A percentile compares a stretch with the other conserved stretches of the same genome.
These are phyloP conservation scores for Penicillium turbatum DNA, from an alignment of 495 filamentous ascomycete genomes.

Conservation along the genomic window DNA sequence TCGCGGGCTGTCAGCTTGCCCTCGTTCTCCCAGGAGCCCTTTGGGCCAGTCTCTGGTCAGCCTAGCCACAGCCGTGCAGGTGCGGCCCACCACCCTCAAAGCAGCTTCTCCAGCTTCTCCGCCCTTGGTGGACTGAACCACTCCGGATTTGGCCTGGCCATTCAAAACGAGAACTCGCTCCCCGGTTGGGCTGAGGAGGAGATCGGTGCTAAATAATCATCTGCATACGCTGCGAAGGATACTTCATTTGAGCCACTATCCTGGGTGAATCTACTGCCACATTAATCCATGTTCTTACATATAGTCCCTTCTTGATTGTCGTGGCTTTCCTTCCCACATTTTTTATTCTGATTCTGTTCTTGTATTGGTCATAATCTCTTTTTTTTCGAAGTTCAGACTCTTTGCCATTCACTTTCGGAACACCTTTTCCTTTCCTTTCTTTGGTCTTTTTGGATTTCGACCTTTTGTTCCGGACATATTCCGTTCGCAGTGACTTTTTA, in stretches of 20 bases:
- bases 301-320: slow-evolving; percentile 20
- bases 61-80: slow-evolving; percentile 41
- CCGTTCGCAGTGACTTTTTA: slow-evolving; percentile 17
- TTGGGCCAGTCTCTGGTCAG: slow-evolving; percentile 44
- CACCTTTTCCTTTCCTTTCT: slow-evolving; percentile 21
- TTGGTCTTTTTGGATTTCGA: slow-evolving; percentile 17
- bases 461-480: slow-evolving; percentile 23
- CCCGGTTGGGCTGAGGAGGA: slow-evolving; percentile 66
- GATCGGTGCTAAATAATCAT: slow-evolving; percentile 50
- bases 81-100: slow-evolving; percentile 49
- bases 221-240: slow-evolving; percentile 12
- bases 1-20: slow-evolving; percentile 81
- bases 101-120: slow-evolving; percentile 55
- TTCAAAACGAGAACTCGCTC: slow-evolving; percentile 60
- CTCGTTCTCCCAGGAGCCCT: slow-evolving; percentile 60
- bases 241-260: slow-evolving; percentile 30
- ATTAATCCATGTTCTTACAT: slow-evolving; percentile 23
- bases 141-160: slow-evolving; percentile 57
- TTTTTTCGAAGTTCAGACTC: slow-evolving; percentile 8
- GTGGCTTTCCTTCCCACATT: slow-evolving; percentile 15
- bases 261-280: slow-evolving; percentile 19
- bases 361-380: slow-evolving; percentile 35
- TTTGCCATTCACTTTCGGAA: slow-evolving; percentile 25
- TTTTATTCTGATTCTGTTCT: slow-evolving; percentile 27
- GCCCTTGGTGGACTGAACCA: slow-evolving; percentile 55